Evolutionary conservation across 1,284 basidiomycete genomes (phyloP), one percentile per base, ranked within the genome.

Genomic region (Tilletiaria anomala): DNA sequence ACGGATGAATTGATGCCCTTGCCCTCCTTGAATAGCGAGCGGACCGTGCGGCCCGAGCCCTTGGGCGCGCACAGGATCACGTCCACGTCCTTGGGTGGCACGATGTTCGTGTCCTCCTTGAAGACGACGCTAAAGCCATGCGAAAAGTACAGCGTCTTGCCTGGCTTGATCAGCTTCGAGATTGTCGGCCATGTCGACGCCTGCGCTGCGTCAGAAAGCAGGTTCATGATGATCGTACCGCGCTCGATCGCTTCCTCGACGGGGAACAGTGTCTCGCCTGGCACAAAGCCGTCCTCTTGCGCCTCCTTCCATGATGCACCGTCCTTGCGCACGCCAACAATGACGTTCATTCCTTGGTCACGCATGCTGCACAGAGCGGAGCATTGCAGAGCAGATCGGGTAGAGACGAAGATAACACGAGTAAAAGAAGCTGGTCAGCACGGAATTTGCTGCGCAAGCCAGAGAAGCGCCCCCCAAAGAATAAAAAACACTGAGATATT

Each of bases 111-210:
- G 72, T 96, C 86, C 17, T 96, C 80, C 76, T 91, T 87, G 80
- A 83, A 99, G 54, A 97, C 87, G 58, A 96, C 78, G 56, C 89
- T 96, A 81, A 99, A 99, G 67, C 93, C 93, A 72, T 99, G 93
- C 6, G 89, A 87, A 75, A 97, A 99, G 81, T 97, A 96, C 56
- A 99, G 81, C 18, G 93, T 97, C 78, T 97, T 96, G 72, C 86
- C 89, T 78, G 91, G 88, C 71, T 86, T 94, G 74, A 96, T 87
- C 48, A 63, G 67, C 49, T 89, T 87, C 34, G 79, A 80, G 62
- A 99, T 67, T 49, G 77, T 73, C 37, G 80, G 74, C 91, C 91
- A 99, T 29, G 88, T 94, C 69, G 82, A 77, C 22, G 86, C 88
- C 73, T 97, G 93, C 22, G 91, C 91, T 40, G 93, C 93, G 69